Evolutionary conservation across 2,329 filamentous ascomycete genomes (phyloP), one percentile per base, ranked within the genome.

Genomic region (Ceratocystiopsis sp.): DNA sequence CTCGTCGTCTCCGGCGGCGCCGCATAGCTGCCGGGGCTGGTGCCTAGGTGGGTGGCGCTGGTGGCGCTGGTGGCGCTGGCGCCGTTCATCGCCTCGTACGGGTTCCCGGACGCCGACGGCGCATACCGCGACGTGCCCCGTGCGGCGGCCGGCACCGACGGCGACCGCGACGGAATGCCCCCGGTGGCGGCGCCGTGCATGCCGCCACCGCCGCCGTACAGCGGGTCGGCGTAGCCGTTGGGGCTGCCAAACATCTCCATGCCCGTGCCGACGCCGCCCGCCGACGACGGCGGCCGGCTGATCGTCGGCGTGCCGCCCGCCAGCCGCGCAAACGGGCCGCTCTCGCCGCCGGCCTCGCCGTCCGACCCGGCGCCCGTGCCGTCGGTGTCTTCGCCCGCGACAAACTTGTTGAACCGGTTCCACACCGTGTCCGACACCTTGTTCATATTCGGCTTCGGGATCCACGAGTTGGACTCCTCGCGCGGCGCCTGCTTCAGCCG

Each of bases 381-480:
- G 42, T 85, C 81, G 42, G 74, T 75, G 43, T 96, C 89, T 46
- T 95, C 89, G 14, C 91, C 93, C 42, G 83, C 78, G 47, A 98
- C 86, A 55, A 98, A 98, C 54, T 86, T 95, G 62, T 87, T 96
- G 62, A 99, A 95, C 46, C 82, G 85, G 50, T 78, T 86, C 73
- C 85, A 87, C 57, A 96, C 76, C 33, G 82, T 85, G 48, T 82
- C 86, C 2, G 87, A 91, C 0, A 96, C 85, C 61, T 93, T 94
- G 59, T 93, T 87, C 73, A 96, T 93, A 59, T 78, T 95, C 8
- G 89, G 86, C 59, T 91, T 94, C 1, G 85, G 81, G 42, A 98
- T 91, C 84, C 89, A 94, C 2, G 86, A 89, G 17, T 75, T 78
- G 8, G 78, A 79, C 44, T 74, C 78, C 51, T 91, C 85, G 55